A percentile compares a stretch with the other conserved stretches of the same genome.
Evolutionary conservation across 306 rosid genomes (phyloP).

Genomic region (Corylus americana): DNA sequence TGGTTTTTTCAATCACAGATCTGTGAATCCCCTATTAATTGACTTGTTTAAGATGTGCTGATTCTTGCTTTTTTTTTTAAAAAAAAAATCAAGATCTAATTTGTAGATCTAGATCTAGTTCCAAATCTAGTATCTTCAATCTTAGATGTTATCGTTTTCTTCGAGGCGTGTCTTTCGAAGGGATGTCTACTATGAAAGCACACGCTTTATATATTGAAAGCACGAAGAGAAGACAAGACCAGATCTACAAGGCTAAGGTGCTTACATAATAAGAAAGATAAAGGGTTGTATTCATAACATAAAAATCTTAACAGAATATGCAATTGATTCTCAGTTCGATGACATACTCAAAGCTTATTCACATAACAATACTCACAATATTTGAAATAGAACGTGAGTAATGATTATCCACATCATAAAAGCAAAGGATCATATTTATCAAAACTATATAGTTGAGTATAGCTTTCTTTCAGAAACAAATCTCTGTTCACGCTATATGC

Average conservation of each 20-base stretch:
- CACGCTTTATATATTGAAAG: neutral
- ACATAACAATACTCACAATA: neutral
- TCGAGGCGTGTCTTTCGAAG: too few relatives aligned
- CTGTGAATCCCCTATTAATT: too few relatives aligned
- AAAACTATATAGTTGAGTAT: neutral
- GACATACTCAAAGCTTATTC: slow-evolving; percentile 1
- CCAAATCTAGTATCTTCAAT: too few relatives aligned
- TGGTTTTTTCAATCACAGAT: too few relatives aligned
- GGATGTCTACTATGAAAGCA: neutral
- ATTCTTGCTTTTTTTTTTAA: too few relatives aligned
- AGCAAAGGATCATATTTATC: neutral
- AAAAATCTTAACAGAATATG: neutral
- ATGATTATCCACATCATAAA: neutral
- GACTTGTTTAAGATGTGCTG: too few relatives aligned
- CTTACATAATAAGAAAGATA: neutral
- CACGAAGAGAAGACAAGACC: slow-evolving; percentile 14
- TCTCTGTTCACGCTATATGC: neutral
- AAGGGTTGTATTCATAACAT: neutral
- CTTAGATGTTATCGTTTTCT: too few relatives aligned
- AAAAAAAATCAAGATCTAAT: too few relatives aligned
- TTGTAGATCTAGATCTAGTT: too few relatives aligned
- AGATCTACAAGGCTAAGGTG: neutral
- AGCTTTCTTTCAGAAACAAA: neutral
- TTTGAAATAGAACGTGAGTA: neutral
- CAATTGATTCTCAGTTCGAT: neutral